Evolutionary conservation across 2,329 filamentous ascomycete genomes (phyloP).

Genomic region (Hymenoscyphus occultus): DNA sequence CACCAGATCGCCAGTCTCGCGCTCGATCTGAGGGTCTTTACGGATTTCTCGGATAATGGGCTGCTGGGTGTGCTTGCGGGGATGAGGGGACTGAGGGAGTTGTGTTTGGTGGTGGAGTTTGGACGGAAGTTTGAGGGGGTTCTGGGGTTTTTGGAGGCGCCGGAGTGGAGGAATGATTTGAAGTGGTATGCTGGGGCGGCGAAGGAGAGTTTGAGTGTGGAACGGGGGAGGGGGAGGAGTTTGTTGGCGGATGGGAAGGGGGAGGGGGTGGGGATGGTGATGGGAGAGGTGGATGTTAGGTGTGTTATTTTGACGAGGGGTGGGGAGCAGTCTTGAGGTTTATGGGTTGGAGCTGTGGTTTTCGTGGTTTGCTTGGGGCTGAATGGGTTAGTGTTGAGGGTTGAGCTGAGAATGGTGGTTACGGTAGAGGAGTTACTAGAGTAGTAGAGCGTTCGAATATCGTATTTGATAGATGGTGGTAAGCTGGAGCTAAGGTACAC

Average conservation of each 20-base stretch:
- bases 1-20: slow-evolving; percentile 24
- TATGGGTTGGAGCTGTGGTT: not conserved
- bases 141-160: slow-evolving; percentile 24
- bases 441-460: too few relatives aligned
- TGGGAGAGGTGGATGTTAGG: not conserved
- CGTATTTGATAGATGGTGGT: too few relatives aligned
- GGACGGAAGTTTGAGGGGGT: slow-evolving; percentile 24
- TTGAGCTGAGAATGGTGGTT: too few relatives aligned
- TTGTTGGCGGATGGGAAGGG: too few relatives aligned
- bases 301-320: slow-evolving; percentile 1
- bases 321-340: slow-evolving; percentile 9
- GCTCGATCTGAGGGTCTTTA: slow-evolving; percentile 29
- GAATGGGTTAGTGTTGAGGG: not conserved
- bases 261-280: too few relatives aligned
- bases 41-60: slow-evolving; percentile 27
- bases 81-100: slow-evolving; percentile 23
- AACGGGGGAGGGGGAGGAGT: slow-evolving; percentile 1
- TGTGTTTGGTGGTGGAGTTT: slow-evolving; percentile 32
- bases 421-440: too few relatives aligned
- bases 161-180: slow-evolving; percentile 29
- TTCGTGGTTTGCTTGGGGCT: not conserved
- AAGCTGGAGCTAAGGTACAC: too few relatives aligned
- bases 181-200: slow-evolving; percentile 26
- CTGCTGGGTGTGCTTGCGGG: slow-evolving; percentile 24
- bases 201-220: slow-evolving; percentile 7